Conservation (phyloP, 106 monocot species). For the Posidonia australis region DNA sequence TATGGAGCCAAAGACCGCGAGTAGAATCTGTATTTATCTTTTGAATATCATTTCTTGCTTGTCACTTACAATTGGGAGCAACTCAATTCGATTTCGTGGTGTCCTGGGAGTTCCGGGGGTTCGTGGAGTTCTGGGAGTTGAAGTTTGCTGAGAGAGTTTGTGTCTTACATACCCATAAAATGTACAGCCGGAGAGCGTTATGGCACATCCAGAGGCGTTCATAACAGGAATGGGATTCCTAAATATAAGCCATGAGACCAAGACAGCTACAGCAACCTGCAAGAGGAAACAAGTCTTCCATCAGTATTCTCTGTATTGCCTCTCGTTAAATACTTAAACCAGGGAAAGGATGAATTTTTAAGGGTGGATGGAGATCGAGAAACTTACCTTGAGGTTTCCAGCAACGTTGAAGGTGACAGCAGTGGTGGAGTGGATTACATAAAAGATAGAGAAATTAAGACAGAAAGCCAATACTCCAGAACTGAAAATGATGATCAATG, state of each 20-base stretch:
- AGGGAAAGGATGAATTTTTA: not conserved
- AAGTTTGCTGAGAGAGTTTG: conserved; percentile 48
- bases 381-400: conserved; percentile 77
- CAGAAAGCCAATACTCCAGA: conserved; percentile 89
- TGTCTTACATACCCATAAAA: conserved; percentile 92
- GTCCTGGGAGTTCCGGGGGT: conserved; percentile 44
- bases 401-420: conserved; percentile 97
- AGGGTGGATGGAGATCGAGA: not conserved
- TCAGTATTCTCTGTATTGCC: no score
- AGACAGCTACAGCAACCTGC: conserved; percentile 85
- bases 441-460: conserved; percentile 98
- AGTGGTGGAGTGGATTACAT: conserved; percentile 94
- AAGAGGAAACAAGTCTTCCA: not conserved
- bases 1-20: no score
- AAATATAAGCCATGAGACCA: conserved; percentile 95
- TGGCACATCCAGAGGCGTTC: conserved; percentile 78
- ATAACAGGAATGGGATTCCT: conserved; percentile 71
- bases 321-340: not conserved
- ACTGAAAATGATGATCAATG: conserved; percentile 56
- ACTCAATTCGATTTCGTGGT: conserved; percentile 37
- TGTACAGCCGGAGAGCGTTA: conserved; percentile 83
- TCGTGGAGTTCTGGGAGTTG: conserved; percentile 21
- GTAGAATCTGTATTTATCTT: no score
- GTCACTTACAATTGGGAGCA: conserved; percentile 63
- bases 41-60: conserved; percentile 35